phyloP scores from a whole-genome alignment of 2,329 filamentous ascomycete species.

The Harringtonia lauricola region DNA sequence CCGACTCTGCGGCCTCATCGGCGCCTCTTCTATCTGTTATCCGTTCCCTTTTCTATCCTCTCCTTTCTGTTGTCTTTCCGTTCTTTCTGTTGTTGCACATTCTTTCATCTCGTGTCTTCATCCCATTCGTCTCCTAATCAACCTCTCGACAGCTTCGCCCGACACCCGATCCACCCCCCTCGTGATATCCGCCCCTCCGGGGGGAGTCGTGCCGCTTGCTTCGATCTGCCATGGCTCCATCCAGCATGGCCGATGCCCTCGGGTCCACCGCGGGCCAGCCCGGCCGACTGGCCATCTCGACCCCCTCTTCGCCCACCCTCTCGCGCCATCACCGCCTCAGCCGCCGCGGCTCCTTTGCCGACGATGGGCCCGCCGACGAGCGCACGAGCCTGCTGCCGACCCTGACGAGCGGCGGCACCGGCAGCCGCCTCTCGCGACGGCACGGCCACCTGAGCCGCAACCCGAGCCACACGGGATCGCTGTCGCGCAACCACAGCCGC shows the following conservation, averaged over 20 bases:
- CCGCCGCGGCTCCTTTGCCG: slow-evolving; percentile 13
- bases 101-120: too few relatives aligned
- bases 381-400: slow-evolving; percentile 16
- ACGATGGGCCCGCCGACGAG: slow-evolving; percentile 18
- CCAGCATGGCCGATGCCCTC: slow-evolving; percentile 4
- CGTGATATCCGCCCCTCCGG: too few relatives aligned
- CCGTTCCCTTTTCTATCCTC: too few relatives aligned
- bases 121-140: too few relatives aligned
- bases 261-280: neutral
- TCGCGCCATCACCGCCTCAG: slow-evolving; percentile 11
- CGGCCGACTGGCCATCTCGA: slow-evolving; percentile 13
- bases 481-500: slow-evolving; percentile 40
- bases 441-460: slow-evolving; percentile 16
- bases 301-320: slow-evolving; percentile 19
- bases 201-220: too few relatives aligned
- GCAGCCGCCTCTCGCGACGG: slow-evolving; percentile 14
- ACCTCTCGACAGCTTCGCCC: too few relatives aligned
- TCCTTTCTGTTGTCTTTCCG: too few relatives aligned
- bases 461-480: slow-evolving; percentile 19
- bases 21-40: too few relatives aligned
- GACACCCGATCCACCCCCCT: too few relatives aligned
- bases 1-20: too few relatives aligned
- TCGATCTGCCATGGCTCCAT: too few relatives aligned
- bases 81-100: too few relatives aligned
- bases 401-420: slow-evolving; percentile 6